phyloP scores from a whole-genome alignment of 495 filamentous ascomycete species.

The Aspergillus baeticus region DNA sequence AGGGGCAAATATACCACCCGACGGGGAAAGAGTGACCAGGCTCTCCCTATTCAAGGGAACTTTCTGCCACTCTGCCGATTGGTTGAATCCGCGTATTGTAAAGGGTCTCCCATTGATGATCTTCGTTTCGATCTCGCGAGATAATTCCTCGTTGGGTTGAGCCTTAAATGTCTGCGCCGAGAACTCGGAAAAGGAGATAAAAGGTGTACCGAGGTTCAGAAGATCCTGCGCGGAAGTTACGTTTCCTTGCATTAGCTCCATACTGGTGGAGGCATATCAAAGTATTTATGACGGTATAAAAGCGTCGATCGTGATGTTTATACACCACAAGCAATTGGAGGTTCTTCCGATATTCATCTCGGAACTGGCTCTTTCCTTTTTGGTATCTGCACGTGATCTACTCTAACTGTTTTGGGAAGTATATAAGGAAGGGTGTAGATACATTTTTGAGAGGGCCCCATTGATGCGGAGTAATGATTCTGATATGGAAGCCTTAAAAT shows the following conservation, averaged over 20 bases:
- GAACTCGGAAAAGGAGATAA: slow-evolving; percentile 26
- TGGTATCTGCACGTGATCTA: neutral
- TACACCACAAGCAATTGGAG: neutral
- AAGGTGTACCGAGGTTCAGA: slow-evolving; percentile 13
- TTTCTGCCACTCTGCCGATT: slow-evolving; percentile 4
- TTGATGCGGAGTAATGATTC: too few species aligned
- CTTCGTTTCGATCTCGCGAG: slow-evolving; percentile 11
- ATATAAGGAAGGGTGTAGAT: too few species aligned
- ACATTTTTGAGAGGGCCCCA: too few species aligned
- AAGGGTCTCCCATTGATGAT: slow-evolving; percentile 19
- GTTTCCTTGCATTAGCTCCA: slow-evolving; percentile 11
- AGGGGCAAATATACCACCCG: slow-evolving; percentile 13
- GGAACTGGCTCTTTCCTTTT: neutral
- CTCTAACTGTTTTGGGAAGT: neutral
- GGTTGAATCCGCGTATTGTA: slow-evolving; percentile 17
- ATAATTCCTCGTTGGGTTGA: neutral
- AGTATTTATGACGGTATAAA: neutral
- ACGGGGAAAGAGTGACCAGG: slow-evolving; percentile 15
- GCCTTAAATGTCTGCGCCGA: slow-evolving; percentile 9
- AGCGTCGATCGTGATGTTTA: neutral
- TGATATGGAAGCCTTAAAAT: too few species aligned
- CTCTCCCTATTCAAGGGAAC: slow-evolving; percentile 11
- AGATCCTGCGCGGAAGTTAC: slow-evolving; percentile 13
- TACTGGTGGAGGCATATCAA: neutral
- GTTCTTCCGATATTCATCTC: neutral